Evolutionary conservation across 495 filamentous ascomycete species (phyloP), one percentile per base, ranked within the genome.

Genomic region (Geoglossum glabrum): DNA sequence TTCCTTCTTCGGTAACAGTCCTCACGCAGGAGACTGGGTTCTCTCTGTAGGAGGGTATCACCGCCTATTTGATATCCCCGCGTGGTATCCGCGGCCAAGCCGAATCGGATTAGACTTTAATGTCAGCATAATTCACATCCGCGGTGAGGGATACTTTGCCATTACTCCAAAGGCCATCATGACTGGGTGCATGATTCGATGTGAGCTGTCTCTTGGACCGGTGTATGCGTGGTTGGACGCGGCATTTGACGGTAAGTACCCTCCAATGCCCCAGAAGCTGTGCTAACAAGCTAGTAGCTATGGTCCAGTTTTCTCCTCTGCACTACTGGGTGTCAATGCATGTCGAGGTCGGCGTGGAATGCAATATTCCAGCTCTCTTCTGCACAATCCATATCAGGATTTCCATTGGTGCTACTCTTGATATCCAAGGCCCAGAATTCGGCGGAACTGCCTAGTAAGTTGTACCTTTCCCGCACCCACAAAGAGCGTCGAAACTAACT

Each of bases 1-100:
- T 43, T 68, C 62, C 31, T 79, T 74, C 74, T 78, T 76, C 60
- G 63, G 60, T 17, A 49, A 60, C 36, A 38, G 34, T 5, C 30
- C 31, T 5, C 55, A 61, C 25, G 58, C 59, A 11, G 77, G 76
- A 10, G 71, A 79, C 60, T 79, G 66, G 59, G 76, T 78, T 11
- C 74, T 79, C 59, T 72, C 72, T 8, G 57, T 79, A 8, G 76
- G 77, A n/a, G 76, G 76, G 7, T 78, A 74, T 59, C 72, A 78
- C 62, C 67, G 25, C 0, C 65, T 65, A 0, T 80, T 66, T 64
- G 56, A 59, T 15, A 23, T 40, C 0, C 76, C 75, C 0, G 1
- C 31, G 0, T 57, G 68, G n/a, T 79, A 74, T 63, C 76, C 76
- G 0, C 60, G 62, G 19, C 73, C 73, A 0, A 60, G 65, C 1